A percentile compares a stretch with the other conserved stretches of the same genome.
Evolutionary conservation across 441 rosid genomes (phyloP).

Genomic region (Codiaeum variegatum): DNA sequence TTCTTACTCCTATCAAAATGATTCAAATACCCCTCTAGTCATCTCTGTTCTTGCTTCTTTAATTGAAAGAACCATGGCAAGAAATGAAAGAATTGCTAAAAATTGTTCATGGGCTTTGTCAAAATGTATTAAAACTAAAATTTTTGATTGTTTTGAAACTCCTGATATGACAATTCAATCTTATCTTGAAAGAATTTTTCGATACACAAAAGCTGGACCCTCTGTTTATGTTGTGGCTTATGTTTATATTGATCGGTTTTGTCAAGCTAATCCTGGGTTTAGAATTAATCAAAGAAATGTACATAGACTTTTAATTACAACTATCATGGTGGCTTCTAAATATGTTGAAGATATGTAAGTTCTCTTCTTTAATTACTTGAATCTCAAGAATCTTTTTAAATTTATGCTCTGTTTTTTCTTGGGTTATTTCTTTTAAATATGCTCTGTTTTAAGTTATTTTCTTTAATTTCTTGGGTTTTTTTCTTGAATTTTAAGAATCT

Average conservation of each 20-base stretch:
- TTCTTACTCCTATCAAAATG: constrained; percentile 48
- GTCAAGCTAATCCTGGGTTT: constrained; percentile 68
- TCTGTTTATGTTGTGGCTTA: constrained; percentile 84
- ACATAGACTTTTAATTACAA: constrained; percentile 72
- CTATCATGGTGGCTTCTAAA: constrained; percentile 88
- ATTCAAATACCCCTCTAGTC: constrained; percentile 60
- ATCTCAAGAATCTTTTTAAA: background rate
- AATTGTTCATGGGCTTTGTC: constrained; percentile 40
- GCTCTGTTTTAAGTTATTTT: too few relatives aligned
- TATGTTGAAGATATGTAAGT: constrained; percentile 88
- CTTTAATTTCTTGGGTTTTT: too few relatives aligned
- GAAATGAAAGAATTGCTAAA: constrained; percentile 56
- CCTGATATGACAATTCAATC: constrained; percentile 85
- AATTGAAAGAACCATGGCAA: constrained; percentile 57
- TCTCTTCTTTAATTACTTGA: background rate
- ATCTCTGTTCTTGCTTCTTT: constrained; percentile 74
- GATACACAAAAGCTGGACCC: constrained; percentile 75
- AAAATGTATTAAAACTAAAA: constrained; percentile 36
- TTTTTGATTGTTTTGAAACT: constrained; percentile 63
- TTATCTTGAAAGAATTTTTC: constrained; percentile 75
- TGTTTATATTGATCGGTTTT: constrained; percentile 80
- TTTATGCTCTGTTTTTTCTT: too few relatives aligned
- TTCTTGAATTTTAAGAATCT: too few relatives aligned
- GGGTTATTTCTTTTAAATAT: too few relatives aligned
- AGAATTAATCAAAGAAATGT: constrained; percentile 61